Conservation (phyloP, 83 land plant species). For the Diphasiastrum complanatum region DNA sequence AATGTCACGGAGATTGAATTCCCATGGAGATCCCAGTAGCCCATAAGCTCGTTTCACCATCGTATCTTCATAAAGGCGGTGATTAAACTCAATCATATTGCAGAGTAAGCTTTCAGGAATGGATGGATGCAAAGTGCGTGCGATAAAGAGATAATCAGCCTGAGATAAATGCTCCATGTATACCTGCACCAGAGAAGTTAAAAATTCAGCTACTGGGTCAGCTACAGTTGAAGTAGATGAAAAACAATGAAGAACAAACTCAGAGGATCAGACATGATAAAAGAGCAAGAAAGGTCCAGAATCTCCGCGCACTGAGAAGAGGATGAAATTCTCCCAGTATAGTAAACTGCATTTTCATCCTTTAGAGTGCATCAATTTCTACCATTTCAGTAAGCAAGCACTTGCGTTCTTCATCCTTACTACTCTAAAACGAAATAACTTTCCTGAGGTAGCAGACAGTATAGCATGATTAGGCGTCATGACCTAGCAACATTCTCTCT, state of each 20-base stretch:
- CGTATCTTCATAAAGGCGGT: conserved; percentile 57
- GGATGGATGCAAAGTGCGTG: conserved; percentile 60
- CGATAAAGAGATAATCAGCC: conserved; percentile 74
- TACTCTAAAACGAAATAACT: no score
- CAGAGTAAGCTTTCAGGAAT: conserved; percentile 44
- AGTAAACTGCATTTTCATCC: no score
- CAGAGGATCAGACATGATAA: not conserved
- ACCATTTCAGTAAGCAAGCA: no score
- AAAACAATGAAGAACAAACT: not conserved
- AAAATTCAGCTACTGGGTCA: not conserved
- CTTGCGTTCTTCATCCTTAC: no score
- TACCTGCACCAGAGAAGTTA: no score
- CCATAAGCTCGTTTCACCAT: conserved; percentile 74
- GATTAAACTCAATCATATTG: conserved; percentile 68
- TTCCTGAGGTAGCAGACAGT: no score
- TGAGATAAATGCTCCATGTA: conserved; percentile 70
- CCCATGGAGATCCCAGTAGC: conserved; percentile 94
- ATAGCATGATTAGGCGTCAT: no score
- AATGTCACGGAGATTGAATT: conserved; percentile 96
- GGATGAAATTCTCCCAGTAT: no score
- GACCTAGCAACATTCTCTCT: no score
- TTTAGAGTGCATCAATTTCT: no score
- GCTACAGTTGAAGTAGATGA: not conserved
- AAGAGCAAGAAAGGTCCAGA: no score
- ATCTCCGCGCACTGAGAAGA: no score